These are phyloP conservation scores for Thielaviopsis cerberus DNA, from an alignment of 2,329 filamentous ascomycete genomes.

Conservation along the genomic window DNA sequence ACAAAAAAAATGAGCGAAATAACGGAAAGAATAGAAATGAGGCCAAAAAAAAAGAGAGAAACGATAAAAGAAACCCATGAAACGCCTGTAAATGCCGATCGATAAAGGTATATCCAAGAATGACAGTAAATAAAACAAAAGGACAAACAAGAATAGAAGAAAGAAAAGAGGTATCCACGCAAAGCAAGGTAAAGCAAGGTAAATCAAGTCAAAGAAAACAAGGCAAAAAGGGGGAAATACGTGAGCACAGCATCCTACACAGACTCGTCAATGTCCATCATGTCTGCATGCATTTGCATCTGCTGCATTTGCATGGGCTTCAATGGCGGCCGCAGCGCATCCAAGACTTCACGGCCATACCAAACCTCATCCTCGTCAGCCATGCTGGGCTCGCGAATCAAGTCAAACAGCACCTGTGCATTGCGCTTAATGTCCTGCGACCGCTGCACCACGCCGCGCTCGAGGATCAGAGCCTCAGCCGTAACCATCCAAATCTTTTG, in stretches of 20 bases:
- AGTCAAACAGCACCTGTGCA: slow-evolving; percentile 40
- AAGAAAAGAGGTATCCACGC: slow-evolving; percentile 1
- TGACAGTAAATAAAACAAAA: neutral
- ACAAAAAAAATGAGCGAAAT: no score
- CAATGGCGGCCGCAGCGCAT: slow-evolving; percentile 33
- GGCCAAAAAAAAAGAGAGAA: neutral
- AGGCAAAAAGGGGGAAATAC: neutral
- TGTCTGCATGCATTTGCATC: slow-evolving; percentile 19
- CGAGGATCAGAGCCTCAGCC: slow-evolving; percentile 42
- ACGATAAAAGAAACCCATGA: neutral
- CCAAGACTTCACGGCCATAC: slow-evolving; percentile 35
- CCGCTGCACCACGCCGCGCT: slow-evolving; percentile 38
- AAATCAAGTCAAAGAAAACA: neutral
- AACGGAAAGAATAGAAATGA: neutral
- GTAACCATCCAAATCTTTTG: slow-evolving; percentile 45
- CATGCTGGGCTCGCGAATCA: slow-evolving; percentile 43
- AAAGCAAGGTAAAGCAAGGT: neutral
- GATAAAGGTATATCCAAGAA: neutral
- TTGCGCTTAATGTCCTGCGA: slow-evolving; percentile 45
- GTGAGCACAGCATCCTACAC: neutral
- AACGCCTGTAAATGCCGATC: slow-evolving; percentile 2
- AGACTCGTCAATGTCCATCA: slow-evolving; percentile 18
- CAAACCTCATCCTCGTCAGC: slow-evolving; percentile 44
- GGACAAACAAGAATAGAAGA: neutral
- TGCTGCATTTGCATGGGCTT: slow-evolving; percentile 22